These are phyloP conservation scores for Phytopythium vexans DNA, from an alignment of 352 stramenopile species.

Conservation along the genomic window DNA sequence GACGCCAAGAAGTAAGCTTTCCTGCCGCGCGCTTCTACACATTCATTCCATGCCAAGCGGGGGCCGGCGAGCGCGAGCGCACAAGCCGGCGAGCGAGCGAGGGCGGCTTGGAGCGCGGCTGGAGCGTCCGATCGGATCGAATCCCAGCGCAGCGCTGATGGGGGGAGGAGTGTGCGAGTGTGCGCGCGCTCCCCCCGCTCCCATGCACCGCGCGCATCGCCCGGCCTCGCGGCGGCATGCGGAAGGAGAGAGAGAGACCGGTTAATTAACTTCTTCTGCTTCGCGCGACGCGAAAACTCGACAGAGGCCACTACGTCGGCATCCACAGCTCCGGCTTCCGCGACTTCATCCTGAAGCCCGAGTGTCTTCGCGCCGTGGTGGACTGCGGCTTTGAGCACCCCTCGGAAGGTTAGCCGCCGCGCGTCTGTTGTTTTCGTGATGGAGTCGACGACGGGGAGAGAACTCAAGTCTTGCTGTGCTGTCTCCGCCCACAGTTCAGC, in stretches of 20 bases:
- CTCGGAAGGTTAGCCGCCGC: slow-evolving; percentile 89
- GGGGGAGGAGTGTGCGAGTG: no score
- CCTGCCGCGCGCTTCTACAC: slow-evolving; percentile 7
- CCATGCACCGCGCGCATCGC: neutral
- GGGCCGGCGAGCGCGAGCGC: slow-evolving; percentile 1
- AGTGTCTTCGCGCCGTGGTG: slow-evolving; percentile 97
- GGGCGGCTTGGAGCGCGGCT: slow-evolving; percentile 3
- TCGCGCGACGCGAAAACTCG: slow-evolving; percentile 15
- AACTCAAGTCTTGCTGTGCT: slow-evolving; percentile 1
- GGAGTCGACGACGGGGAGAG: neutral
- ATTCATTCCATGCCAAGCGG: slow-evolving; percentile 3
- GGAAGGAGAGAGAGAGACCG: slow-evolving; percentile 15
- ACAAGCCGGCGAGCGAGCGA: slow-evolving; percentile 9
- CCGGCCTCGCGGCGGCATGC: slow-evolving; percentile 5
- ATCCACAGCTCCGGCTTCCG: slow-evolving; percentile 99
- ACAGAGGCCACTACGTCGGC: slow-evolving; percentile 98
- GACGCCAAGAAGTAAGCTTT: slow-evolving; percentile 89
- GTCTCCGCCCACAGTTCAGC: slow-evolving; percentile 82
- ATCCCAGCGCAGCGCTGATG: no score
- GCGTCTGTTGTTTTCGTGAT: neutral
- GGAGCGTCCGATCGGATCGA: neutral
- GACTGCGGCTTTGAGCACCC: slow-evolving; percentile 99
- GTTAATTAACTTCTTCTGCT: slow-evolving; percentile 80
- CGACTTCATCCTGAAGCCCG: slow-evolving; percentile 99
- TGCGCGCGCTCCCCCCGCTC: no score